Percentiles rank a stretch among this genome's conserved stretches.
These are phyloP conservation scores for Daldinia sp. DNA, from an alignment of 2,329 filamentous ascomycete species.

Conservation along the genomic window DNA sequence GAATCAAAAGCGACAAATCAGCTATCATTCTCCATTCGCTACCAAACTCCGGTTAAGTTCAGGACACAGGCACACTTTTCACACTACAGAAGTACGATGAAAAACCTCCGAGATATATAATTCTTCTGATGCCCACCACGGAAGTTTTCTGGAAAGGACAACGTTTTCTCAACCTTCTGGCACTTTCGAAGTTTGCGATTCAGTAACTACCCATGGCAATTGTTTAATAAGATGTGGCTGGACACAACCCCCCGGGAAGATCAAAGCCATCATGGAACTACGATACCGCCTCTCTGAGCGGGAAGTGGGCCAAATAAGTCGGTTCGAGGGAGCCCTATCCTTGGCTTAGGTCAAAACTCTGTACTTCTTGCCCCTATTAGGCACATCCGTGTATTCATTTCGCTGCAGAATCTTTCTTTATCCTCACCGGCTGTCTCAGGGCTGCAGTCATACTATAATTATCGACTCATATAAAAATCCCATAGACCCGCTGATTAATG, in stretches of 20 bases:
- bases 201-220: not conserved
- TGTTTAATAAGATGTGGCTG: not conserved
- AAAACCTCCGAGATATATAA: slow-evolving; percentile 1
- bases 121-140: slow-evolving; percentile 3
- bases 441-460: not conserved
- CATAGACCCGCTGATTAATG: not conserved
- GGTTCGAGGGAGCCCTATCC: slow-evolving; percentile 1
- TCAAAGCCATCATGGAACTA: slow-evolving; percentile 3
- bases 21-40: slow-evolving; percentile 7
- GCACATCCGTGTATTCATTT: not conserved
- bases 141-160: not conserved
- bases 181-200: slow-evolving; percentile 1
- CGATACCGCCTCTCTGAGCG: slow-evolving; percentile 4
- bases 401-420: not conserved
- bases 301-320: slow-evolving; percentile 7
- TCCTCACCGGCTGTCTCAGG: not conserved
- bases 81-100: not conserved
- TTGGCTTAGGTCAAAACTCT: slow-evolving; percentile 1
- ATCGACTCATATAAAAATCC: not conserved
- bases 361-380: slow-evolving; percentile 13
- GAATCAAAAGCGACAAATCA: not conserved
- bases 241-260: not conserved
- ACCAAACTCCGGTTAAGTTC: slow-evolving; percentile 5
- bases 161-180: not conserved
- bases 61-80: not conserved